phyloP scores from a whole-genome alignment of 1,284 basidiomycete genomes.

The Heterobasidion annosum region DNA sequence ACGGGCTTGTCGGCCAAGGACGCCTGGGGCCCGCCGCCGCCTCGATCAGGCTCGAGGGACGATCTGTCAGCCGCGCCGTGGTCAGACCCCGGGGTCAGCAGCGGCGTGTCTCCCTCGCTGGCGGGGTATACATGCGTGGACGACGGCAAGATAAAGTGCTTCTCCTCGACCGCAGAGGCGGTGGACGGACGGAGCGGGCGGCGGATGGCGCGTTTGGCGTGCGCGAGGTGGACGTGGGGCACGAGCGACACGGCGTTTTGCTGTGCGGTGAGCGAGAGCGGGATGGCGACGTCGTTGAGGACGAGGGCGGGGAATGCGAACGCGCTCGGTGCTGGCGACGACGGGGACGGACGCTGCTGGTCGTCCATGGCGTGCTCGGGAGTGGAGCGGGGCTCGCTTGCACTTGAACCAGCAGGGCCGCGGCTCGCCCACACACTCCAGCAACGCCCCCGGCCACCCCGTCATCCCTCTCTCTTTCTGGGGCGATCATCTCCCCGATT shows the following conservation, averaged over 20 bases:
- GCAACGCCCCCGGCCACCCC: neutral
- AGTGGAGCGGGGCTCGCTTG: neutral
- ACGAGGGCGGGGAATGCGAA: constrained; percentile 2
- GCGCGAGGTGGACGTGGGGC: constrained; percentile 12
- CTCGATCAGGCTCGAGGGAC: too few relatives aligned
- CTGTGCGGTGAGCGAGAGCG: constrained; percentile 12
- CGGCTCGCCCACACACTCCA: too few relatives aligned
- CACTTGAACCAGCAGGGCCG: too few relatives aligned
- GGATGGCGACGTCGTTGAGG: constrained; percentile 13
- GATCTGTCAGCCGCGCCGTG: neutral
- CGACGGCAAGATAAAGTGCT: constrained; percentile 14
- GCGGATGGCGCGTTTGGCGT: constrained; percentile 6
- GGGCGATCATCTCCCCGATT: neutral
- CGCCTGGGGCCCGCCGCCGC: too few relatives aligned
- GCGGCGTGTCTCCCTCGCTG: constrained; percentile 7
- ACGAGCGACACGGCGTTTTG: constrained; percentile 14
- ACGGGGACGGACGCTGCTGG: neutral
- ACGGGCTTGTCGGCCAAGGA: too few relatives aligned
- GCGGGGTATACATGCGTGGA: constrained; percentile 1
- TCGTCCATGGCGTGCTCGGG: neutral
- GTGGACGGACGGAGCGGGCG: constrained; percentile 1
- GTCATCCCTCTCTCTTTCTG: neutral
- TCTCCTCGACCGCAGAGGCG: constrained; percentile 32
- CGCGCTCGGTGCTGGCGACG: constrained; percentile 1
- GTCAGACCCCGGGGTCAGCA: constrained; percentile 2